These are phyloP conservation scores for Coemansia sp. DNA, from an alignment of 192 early-diverging fungal species.

Conservation along the genomic window DNA sequence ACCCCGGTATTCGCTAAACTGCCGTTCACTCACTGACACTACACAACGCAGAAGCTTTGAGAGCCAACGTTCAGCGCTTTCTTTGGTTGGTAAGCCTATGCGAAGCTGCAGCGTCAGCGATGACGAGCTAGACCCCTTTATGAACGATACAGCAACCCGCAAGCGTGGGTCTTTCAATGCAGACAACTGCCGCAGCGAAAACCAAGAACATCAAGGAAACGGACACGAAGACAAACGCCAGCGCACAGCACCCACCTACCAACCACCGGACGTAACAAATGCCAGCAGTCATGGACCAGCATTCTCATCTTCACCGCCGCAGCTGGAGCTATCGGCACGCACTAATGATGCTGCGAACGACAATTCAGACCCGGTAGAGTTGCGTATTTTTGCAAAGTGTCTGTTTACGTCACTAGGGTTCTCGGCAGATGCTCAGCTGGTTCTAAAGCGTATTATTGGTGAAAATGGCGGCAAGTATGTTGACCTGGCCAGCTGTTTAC, in stretches of 20 bases:
- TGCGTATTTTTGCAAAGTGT: constrained; percentile 24
- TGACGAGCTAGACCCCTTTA: constrained; percentile 15
- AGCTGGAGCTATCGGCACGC: constrained; percentile 9
- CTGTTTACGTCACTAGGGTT: constrained; percentile 42
- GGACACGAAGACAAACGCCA: neutral
- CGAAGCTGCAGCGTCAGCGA: constrained; percentile 8
- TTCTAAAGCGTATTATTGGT: constrained; percentile 18
- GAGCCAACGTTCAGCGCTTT: neutral
- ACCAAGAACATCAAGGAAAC: neutral
- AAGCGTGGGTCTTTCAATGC: neutral
- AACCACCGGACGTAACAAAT: neutral
- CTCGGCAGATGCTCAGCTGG: neutral
- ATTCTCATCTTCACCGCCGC: constrained; percentile 13
- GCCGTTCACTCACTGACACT: neutral
- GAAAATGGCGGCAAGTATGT: constrained; percentile 31
- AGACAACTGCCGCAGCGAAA: neutral
- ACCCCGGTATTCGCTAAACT: constrained; percentile 7
- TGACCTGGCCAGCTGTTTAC: constrained; percentile 9
- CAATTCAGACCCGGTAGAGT: neutral
- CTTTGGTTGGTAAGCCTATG: constrained; percentile 14
- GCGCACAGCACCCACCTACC: neutral
- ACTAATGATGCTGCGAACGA: neutral
- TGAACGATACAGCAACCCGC: neutral
- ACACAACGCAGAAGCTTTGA: neutral
- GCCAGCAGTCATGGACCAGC: neutral